Evolutionary conservation across 257 asterid genomes (phyloP).

Genomic region (Agastache rugosa): DNA sequence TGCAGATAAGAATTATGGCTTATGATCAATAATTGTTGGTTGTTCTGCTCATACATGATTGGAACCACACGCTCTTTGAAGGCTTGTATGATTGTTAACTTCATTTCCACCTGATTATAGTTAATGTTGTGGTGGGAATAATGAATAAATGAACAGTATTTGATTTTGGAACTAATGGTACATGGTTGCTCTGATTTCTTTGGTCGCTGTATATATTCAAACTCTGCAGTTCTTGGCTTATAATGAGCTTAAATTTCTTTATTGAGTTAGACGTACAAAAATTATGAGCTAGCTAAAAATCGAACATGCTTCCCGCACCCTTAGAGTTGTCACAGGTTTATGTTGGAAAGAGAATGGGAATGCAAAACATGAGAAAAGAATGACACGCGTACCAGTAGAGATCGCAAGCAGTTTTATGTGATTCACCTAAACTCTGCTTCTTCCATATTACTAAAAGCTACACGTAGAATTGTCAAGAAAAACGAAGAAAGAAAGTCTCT

Average conservation of each 20-base stretch:
- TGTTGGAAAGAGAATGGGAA: background rate
- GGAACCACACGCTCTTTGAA: background rate
- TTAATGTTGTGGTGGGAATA: background rate
- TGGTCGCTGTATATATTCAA: background rate
- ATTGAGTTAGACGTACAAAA: background rate
- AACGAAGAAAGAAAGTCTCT: background rate
- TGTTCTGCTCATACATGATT: background rate
- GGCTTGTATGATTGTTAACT: background rate
- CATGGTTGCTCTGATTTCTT: background rate
- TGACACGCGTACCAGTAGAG: slow-evolving; percentile 4
- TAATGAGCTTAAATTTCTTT: background rate
- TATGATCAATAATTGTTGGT: background rate
- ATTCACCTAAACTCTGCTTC: slow-evolving; percentile 4
- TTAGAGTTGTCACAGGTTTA: background rate
- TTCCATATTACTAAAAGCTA: background rate
- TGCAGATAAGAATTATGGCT: background rate
- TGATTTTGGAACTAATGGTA: background rate
- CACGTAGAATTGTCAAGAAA: background rate
- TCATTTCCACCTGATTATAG: background rate
- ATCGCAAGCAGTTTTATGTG: slow-evolving; percentile 2
- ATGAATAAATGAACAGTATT: background rate
- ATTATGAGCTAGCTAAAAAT: background rate
- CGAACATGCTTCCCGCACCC: slow-evolving; percentile 10
- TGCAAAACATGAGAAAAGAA: background rate
- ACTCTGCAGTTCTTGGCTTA: background rate